Evolutionary conservation across 2,329 filamentous ascomycete genomes (phyloP).

Genomic region (Gyromitra esculenta): DNA sequence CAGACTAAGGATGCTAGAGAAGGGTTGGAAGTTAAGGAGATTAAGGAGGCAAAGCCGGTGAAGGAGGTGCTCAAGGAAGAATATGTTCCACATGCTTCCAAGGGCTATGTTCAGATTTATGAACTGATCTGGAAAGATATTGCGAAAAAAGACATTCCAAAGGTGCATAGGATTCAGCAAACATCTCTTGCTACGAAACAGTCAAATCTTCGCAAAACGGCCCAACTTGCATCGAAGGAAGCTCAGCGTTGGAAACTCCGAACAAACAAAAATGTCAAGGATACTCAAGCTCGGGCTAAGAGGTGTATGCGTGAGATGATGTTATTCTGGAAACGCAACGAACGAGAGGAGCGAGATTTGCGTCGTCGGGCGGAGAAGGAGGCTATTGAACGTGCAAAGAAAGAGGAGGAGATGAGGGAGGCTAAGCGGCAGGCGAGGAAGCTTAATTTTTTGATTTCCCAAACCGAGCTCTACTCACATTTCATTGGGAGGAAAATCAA

Average conservation of each 20-base stretch:
- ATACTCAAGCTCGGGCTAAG: conserved; percentile 95
- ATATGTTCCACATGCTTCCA: conserved; percentile 66
- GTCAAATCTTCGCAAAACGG: conserved; percentile 98
- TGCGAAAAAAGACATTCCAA: conserved; percentile 90
- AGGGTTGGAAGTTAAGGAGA: conserved; percentile 61
- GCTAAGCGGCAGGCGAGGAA: conserved; percentile 97
- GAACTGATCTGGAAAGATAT: conserved; percentile 97
- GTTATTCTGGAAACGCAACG: conserved; percentile 98
- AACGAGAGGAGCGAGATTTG: conserved; percentile 93
- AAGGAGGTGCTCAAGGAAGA: conserved; percentile 60
- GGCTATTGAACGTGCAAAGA: conserved; percentile 94
- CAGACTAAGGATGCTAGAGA: conserved; percentile 63
- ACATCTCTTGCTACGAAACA: conserved; percentile 86
- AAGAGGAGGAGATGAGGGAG: conserved; percentile 96
- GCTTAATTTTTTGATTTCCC: conserved; percentile 98
- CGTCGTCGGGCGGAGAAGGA: conserved; percentile 94
- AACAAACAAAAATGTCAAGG: conserved; percentile 98
- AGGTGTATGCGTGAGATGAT: conserved; percentile 99
- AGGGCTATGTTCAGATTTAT: conserved; percentile 95
- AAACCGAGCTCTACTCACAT: conserved; percentile 98
- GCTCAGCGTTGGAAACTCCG: conserved; percentile 96
- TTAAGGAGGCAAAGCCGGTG: conserved; percentile 63
- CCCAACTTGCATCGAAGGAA: conserved; percentile 94
- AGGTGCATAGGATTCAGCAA: conserved; percentile 86
- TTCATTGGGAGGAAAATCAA: conserved; percentile 99